Percentiles rank a stretch among this genome's conserved stretches.
Conservation (phyloP, 441 rosid species). For the Pelargonium fulgidum region DNA sequence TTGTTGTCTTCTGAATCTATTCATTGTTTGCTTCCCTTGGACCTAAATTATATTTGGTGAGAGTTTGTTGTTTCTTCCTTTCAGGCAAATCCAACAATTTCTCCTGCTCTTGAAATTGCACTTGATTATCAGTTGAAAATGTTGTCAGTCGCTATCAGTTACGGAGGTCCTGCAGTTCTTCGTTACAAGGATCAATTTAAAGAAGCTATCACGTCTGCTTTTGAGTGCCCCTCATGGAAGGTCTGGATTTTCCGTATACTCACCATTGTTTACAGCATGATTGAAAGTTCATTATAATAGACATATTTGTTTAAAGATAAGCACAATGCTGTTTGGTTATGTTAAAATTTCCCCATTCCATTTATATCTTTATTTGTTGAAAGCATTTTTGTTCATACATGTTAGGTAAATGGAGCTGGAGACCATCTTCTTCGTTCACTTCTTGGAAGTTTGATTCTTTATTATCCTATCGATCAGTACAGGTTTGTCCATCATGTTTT, state of each 20-base stretch:
- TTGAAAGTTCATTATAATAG: constrained; percentile 7
- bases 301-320: not conserved
- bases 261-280: constrained; percentile 15
- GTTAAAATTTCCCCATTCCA: not conserved
- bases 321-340: constrained; percentile 6
- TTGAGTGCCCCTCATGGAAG: constrained; percentile 98
- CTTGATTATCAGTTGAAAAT: constrained; percentile 93
- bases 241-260: constrained; percentile 34
- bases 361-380: constrained; percentile 6
- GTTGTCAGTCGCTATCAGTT: constrained; percentile 82
- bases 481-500: constrained; percentile 44
- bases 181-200: constrained; percentile 60
- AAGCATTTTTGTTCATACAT: constrained; percentile 16
- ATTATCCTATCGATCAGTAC: constrained; percentile 91
- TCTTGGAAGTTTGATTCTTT: constrained; percentile 81
- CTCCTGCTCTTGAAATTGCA: constrained; percentile 95
- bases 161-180: constrained; percentile 86
- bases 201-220: constrained; percentile 77
- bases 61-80: constrained; percentile 22
- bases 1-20: constrained; percentile 27
- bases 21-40: constrained; percentile 22
- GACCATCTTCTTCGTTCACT: constrained; percentile 92
- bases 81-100: constrained; percentile 70
- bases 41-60: constrained; percentile 21
- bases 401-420: constrained; percentile 93